phyloP scores from a whole-genome alignment of 2,329 filamentous ascomycete species.

The Tolypocladium guangdongense region DNA sequence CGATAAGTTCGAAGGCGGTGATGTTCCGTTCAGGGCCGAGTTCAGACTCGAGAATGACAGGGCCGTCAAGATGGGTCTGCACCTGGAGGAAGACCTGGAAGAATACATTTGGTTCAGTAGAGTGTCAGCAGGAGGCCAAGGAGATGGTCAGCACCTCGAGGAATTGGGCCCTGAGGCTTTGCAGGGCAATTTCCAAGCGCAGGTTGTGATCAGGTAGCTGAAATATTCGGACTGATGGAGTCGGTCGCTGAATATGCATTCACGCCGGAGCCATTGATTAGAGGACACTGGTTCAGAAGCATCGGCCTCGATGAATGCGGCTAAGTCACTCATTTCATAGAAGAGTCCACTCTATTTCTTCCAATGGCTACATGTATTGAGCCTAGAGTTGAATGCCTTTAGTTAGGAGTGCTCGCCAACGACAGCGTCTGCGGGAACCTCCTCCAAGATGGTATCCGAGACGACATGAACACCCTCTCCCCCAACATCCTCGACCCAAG shows the following conservation, averaged over 20 bases:
- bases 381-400: no score
- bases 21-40: not conserved
- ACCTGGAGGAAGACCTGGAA: not conserved
- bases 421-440: constrained; percentile 3
- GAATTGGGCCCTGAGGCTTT: no score
- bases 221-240: not conserved
- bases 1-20: not conserved
- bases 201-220: not conserved
- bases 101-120: constrained; percentile 4
- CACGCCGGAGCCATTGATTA: no score
- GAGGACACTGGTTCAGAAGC: no score
- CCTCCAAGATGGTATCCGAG: constrained; percentile 6
- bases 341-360: not conserved
- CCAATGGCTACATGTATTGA: no score
- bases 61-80: constrained; percentile 2
- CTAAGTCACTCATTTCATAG: not conserved
- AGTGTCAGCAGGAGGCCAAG: not conserved
- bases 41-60: constrained; percentile 1
- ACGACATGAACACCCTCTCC: constrained; percentile 5
- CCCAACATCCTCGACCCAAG: constrained; percentile 5
- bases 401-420: not conserved
- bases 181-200: not conserved
- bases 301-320: no score
- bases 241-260: no score
- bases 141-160: no score